Percentiles rank a stretch among this genome's conserved stretches.
Evolutionary conservation across 306 rosid genomes (phyloP).

Genomic region (Vachellia collinsii): DNA sequence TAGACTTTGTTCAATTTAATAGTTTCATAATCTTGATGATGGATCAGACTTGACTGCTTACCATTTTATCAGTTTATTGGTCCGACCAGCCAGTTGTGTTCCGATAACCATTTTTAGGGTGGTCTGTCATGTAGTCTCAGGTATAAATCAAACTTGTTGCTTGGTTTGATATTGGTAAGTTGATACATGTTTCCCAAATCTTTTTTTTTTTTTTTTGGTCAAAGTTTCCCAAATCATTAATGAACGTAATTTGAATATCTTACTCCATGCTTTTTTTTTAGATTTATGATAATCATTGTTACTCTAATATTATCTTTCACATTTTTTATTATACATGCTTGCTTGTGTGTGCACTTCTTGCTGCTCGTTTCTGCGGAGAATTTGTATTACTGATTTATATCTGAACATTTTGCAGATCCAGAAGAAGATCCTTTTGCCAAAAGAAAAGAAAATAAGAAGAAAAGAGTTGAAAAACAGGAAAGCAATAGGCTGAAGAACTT

Average conservation of each 20-base stretch:
- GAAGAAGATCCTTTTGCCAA: slow-evolving; percentile 89
- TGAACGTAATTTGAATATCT: not conserved
- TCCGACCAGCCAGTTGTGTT: not conserved
- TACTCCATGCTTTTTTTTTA: not conserved
- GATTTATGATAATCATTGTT: not conserved
- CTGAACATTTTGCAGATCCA: slow-evolving; percentile 59
- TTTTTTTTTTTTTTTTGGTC: too few species aligned
- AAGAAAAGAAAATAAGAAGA: slow-evolving; percentile 73
- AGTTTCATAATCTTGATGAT: not conserved
- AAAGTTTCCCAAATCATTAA: not conserved
- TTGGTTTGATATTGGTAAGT: not conserved
- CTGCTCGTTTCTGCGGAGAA: not conserved
- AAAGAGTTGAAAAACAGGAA: slow-evolving; percentile 73
- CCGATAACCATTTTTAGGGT: not conserved
- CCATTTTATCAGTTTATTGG: not conserved
- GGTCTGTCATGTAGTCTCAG: not conserved
- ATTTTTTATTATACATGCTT: not conserved
- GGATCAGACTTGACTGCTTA: not conserved
- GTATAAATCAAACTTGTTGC: not conserved
- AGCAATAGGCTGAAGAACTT: slow-evolving; percentile 74
- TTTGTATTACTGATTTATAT: slow-evolving; percentile 3
- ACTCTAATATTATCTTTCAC: not conserved
- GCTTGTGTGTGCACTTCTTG: not conserved
- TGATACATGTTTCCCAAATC: slow-evolving; percentile 6
- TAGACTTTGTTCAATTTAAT: not conserved